Base-by-base conservation (phyloP, 805 yeast species). In the Grigorovia yakushimaensis region DNA sequence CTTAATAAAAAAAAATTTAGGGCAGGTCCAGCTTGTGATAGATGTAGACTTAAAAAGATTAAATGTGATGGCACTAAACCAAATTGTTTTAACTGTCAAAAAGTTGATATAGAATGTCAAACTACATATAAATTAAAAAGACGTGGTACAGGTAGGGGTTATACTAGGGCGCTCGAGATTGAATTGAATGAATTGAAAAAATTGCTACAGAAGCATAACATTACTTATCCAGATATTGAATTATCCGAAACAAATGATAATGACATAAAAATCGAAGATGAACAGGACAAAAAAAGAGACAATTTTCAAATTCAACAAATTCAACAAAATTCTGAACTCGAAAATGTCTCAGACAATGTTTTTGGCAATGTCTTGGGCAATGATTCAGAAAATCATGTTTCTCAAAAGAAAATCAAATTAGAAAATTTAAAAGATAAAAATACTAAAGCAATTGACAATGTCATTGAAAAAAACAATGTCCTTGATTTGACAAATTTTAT, bases 111-210 rank as follows among this genome's bases (percentile, higher is more conserved):
- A 55, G 78, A 74, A 41, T 84, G 94, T 61, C 74, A 78, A 39
- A 83, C 84, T 3, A 77, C 84, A 47, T 91, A 84, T 64, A 82
- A 81, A 58, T 64, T 84, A 23, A 79, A 88, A 0, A 71, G 94
- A 63, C 71, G 88, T 50, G 85, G 89, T 1, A 82, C 84, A 51
- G 91, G 93, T 2, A 81, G 81, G 56, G 91, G 93, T 0, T 84
- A 84, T 58, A 84, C 94, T 0, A 87, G 82, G 64, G 79, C 78
- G 55, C 65, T 84, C 53, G 94, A 84, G 57, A 72, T 71, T 47
- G 79, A 77, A 54, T 68, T 84, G 41, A 73, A 78, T 33, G 73
- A 73, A 33, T 66, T 84, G 47, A 88, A 84, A 58, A 75, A 76
- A 35, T 8, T 51, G 39, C 22, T 59, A 19, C 51, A 51, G 15